Evolutionary conservation across 352 stramenopile genomes (phyloP), one percentile per base, ranked within the genome.

Genomic region (Phytophthora pistaciae): DNA sequence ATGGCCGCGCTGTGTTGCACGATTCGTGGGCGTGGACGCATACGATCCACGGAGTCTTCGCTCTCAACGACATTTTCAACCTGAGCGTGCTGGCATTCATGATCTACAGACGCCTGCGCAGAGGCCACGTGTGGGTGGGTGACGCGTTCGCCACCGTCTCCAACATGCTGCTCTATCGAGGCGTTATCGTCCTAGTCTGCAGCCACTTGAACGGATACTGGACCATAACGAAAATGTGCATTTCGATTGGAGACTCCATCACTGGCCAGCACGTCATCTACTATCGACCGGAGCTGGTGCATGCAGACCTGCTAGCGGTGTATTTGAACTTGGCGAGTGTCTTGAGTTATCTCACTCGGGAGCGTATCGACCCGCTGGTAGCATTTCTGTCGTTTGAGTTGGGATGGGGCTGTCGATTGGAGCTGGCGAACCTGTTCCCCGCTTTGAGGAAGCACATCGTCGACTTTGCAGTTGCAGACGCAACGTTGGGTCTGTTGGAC

Each of bases 1-100:
- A 67, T 1, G 70, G 74, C 4, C 44, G 63, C 14, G 33, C 71
- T 13, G 68, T 83, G 7, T 58, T 84, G 2, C 74, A 72, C 13
- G 77, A 88, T 62, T 76, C 70, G 10, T 88, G 80, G 80, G 71
- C 76, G 0, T 88, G 80, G 80, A 69, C 64, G 3, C 80, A 83
- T 42, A 52, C 70, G 14, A 33, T 84, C 2, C 79, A 87, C 27
- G 44, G 64, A 1, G 7, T 74, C 11, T 79, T 83, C 27, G 79
- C 67, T 2, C 11, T 73, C 5, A 57, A 52, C 16, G 67, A 70
- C 14, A 54, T 81, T 2, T 68, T 83, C 38, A 64, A 77, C 20
- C 29, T 83, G 2, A 14, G 58, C 2, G 49, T 83, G 33, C 54
- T 87, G 3, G 33, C 71, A 1, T 61, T 87, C 23, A 56, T 81